Evolutionary conservation across 1,284 basidiomycete species (phyloP), one percentile per base, ranked within the genome.

Genomic region (Earliella scabrosa): DNA sequence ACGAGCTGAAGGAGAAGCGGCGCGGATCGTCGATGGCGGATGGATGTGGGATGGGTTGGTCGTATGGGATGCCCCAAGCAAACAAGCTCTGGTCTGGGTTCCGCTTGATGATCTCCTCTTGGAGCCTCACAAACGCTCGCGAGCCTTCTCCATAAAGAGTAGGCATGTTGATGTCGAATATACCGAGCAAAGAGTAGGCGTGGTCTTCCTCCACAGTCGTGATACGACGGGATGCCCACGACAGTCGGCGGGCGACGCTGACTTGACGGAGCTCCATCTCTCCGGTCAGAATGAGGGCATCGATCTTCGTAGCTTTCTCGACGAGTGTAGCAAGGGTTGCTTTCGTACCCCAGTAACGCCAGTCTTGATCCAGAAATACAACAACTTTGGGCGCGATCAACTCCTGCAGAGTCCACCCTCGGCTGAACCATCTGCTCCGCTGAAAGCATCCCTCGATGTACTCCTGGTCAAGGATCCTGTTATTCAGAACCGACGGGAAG

Each of bases 361-460:
- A 56, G 18, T 31, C 32, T 4, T 14, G 13, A 6, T 49, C 39
- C 14, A 56, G 45, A 23, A 56, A 52, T 0, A 56, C 40, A 3
- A 52, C 45, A 7, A 29, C 32, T 13, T n/a, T 23, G 6, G 55
- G 55, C 2, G 50, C 50, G n/a, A 56, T 52, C 10, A 56, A 50
- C n/a, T 56, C 54, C 50, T 56, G 54, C 10, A 56, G 45, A 3
- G 49, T 56, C 54, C 54, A 56, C 1, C 36, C 34, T 2, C 55
- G 45, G 1, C 26, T 47, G 50, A 48, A 50, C 55, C 55, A 56
- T 16, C 50, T 31, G 46, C 50, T 56, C 4, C 29, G 31, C 4
- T 38, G 50, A 27, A 50, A 55, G 13, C 24, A 8, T 1, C 27
- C 21, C 29, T 39, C 39, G 39, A 20, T 23, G 21, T 40, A 10